Conservation (phyloP, 495 filamentous ascomycete genomes). For the Rostrohypoxylon terebratum region DNA sequence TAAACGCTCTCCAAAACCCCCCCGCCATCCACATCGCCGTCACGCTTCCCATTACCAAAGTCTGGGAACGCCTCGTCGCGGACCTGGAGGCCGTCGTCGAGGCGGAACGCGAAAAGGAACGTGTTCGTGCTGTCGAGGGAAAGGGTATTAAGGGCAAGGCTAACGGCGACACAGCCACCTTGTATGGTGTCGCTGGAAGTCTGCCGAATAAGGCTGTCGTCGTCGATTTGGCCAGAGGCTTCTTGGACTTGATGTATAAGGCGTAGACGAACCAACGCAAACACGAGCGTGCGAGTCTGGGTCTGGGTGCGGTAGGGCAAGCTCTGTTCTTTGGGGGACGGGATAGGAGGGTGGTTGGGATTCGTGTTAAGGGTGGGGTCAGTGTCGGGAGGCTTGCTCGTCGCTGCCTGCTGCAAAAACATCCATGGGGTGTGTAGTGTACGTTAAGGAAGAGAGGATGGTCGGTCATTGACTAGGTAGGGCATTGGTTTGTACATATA, state of each 20-base stretch:
- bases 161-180: conserved; percentile 80
- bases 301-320: neutral
- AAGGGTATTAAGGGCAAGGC: conserved; percentile 73
- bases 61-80: conserved; percentile 78
- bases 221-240: conserved; percentile 87
- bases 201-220: conserved; percentile 96
- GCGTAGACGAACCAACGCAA: conserved; percentile 64
- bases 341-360: neutral
- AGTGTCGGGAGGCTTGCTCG: neutral
- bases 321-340: neutral
- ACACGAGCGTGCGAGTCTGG: neutral
- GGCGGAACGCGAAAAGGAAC: conserved; percentile 76
- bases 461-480: neutral
- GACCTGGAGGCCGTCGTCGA: conserved; percentile 85
- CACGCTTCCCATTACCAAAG: conserved; percentile 83
- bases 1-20: conserved; percentile 92
- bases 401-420: neutral
- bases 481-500: conserved; percentile 19
- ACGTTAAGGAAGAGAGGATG: conserved; percentile 25
- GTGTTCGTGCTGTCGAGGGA: conserved; percentile 75
- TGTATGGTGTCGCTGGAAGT: conserved; percentile 96
- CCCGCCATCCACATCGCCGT: conserved; percentile 98
- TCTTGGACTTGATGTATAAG: conserved; percentile 96
- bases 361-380: conserved; percentile 2
- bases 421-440: conserved; percentile 16